Conservation (phyloP, 1,284 basidiomycete species). For the Fomitopsis palustris region DNA sequence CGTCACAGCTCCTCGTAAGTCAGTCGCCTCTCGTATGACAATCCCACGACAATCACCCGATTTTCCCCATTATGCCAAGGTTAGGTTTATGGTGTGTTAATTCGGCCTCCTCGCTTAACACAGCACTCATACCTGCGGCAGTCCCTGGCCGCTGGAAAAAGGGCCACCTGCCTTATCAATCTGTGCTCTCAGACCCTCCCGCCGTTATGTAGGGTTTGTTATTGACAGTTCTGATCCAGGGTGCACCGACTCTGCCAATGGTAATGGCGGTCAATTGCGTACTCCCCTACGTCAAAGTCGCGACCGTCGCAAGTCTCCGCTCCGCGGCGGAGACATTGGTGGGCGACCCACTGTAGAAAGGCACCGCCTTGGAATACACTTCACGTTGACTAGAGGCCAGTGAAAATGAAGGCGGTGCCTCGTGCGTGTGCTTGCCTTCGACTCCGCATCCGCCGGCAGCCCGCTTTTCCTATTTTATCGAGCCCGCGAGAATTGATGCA, state of each 20-base stretch:
- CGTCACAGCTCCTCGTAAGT: not conserved
- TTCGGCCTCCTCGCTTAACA: not conserved
- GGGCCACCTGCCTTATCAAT: too few species aligned
- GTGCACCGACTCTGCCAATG: not conserved
- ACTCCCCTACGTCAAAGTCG: not conserved
- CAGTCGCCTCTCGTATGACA: not conserved
- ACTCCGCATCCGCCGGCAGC: not conserved
- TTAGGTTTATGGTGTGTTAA: not conserved
- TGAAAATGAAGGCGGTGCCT: not conserved
- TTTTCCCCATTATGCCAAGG: not conserved
- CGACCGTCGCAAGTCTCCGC: not conserved
- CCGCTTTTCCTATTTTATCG: not conserved
- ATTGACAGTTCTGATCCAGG: not conserved
- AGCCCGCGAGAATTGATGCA: not conserved
- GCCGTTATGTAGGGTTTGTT: not conserved
- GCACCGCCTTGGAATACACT: not conserved
- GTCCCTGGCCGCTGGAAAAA: not conserved
- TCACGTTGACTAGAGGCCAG: not conserved
- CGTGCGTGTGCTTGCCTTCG: not conserved
- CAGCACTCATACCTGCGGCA: not conserved
- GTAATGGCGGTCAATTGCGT: not conserved
- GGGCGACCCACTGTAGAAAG: not conserved
- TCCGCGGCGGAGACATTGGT: not conserved
- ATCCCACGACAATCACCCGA: not conserved
- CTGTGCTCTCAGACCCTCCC: too few species aligned